Percentiles rank a stretch among this genome's conserved stretches.
Conservation (phyloP, 1,284 basidiomycete genomes). For the Ustilago loliicola region DNA sequence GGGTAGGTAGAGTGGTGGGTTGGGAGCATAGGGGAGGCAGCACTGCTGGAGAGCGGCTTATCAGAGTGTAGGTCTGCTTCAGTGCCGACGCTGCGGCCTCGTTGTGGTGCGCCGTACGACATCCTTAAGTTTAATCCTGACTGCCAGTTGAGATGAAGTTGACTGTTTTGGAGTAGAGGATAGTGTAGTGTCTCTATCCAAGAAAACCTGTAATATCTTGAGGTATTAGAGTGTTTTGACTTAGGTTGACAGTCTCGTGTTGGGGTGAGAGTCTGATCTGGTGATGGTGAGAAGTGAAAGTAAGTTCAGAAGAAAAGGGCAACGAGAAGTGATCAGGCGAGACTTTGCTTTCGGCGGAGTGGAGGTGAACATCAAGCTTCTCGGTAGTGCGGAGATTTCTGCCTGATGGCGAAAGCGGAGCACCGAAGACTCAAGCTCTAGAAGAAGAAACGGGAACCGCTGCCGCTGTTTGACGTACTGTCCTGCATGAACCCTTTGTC, state of each 20-base stretch:
- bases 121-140: not conserved
- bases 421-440: not conserved
- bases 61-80: constrained; percentile 20
- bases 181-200: no score
- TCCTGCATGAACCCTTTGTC: constrained; percentile 7
- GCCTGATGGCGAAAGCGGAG: constrained; percentile 2
- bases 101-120: constrained; percentile 1
- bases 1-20: not conserved
- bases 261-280: no score
- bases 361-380: constrained; percentile 1
- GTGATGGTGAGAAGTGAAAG: no score
- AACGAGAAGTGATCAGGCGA: no score
- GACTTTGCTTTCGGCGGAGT: not conserved
- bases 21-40: constrained; percentile 15
- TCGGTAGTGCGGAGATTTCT: constrained; percentile 3
- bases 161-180: no score
- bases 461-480: not conserved
- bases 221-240: no score
- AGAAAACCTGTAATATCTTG: no score
- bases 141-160: no score
- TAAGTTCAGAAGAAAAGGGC: no score
- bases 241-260: no score
- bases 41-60: constrained; percentile 15
- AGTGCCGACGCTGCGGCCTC: constrained; percentile 2
- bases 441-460: constrained; percentile 6